Evolutionary conservation across 2,329 filamentous ascomycete species (phyloP), one percentile per base, ranked within the genome.

Genomic region (Boeremia lycopersici): DNA sequence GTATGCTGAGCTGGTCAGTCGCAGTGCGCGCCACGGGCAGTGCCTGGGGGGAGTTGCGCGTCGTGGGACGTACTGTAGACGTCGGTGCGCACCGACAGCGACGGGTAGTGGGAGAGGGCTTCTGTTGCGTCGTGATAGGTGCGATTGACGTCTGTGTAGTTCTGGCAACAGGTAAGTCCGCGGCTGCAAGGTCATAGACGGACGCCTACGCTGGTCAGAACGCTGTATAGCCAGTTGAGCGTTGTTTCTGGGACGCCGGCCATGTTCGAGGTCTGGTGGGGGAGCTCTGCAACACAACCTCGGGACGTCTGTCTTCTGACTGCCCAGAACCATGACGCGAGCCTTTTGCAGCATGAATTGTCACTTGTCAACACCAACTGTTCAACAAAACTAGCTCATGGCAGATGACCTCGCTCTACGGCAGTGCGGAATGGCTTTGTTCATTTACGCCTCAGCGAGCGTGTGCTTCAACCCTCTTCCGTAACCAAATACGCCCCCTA

Each of bases 191-290:
- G 10, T 12, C 7, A 17, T 13, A 17, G 26, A 9, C 1, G 8
- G 4, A n/a, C 2, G 23, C 26, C 46, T 68, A 73, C 75, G 53
- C 70, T 74, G 36, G 89, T 90, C 54, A 98, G 79, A 51, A 96
- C 88, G 77, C 90, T 95, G 78, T 96, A 96, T 6, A 98, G 86
- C 93, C 93, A 98, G 78, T 92, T 93, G 70, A 98, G 82, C 57
- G 96, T 89, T 78, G 92, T 90, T 76, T 96, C 92, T 68, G 91
- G 89, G 72, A 96, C 90, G 19, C 34, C 34, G 57, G 82, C 78
- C 82, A 84, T 84, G 63, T 17, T 30, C 40, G 40, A 42, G 40
- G 64, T 34, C 42, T 26, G 39, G 48, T 62, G 68, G 67, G 69
- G 67, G 26, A 30, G 28, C 13, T 26, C 26, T 17, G 10, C 26